Percentiles rank a stretch among this genome's conserved stretches.
Evolutionary conservation across 1,284 basidiomycete species (phyloP).

Genomic region (Leccinum subrobustum): DNA sequence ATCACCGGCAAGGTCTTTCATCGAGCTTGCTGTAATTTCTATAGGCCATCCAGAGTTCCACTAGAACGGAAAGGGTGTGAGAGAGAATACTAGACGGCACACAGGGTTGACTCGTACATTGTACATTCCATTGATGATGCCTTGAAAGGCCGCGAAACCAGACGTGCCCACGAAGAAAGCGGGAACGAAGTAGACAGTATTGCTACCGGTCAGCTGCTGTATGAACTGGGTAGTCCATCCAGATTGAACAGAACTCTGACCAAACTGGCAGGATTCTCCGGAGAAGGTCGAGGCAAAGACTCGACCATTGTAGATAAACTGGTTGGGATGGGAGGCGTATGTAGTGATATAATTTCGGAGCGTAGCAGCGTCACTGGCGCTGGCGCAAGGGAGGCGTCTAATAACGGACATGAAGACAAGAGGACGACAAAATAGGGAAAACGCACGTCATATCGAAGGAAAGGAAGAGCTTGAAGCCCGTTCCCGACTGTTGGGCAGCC

Average conservation of each 20-base stretch:
- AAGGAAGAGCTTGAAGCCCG: conserved; percentile 75
- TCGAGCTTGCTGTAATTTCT: conserved; percentile 46
- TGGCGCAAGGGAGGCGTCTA: conserved; percentile 58
- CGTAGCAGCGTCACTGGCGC: conserved; percentile 49
- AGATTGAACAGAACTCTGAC: conserved; percentile 46
- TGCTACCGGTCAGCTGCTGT: conserved; percentile 44
- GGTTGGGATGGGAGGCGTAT: conserved; percentile 60
- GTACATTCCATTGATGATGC: conserved; percentile 59
- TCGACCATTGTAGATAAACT: conserved; percentile 56
- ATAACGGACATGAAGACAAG: conserved; percentile 3
- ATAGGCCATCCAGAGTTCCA: conserved; percentile 72
- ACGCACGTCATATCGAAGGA: conserved; percentile 77
- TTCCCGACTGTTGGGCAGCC: conserved; percentile 53
- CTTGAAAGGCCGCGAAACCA: conserved; percentile 46
- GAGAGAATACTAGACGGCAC: conserved; percentile 1
- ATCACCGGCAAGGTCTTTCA: conserved; percentile 26
- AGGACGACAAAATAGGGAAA: not conserved
- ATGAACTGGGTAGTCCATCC: conserved; percentile 63
- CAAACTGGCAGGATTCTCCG: conserved; percentile 75
- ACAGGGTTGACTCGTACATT: conserved; percentile 42
- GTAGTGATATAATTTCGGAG: conserved; percentile 60
- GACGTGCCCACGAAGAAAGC: conserved; percentile 62
- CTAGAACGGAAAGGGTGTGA: conserved; percentile 29
- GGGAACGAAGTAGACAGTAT: conserved; percentile 61
- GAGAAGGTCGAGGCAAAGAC: conserved; percentile 78